Evolutionary conservation across 169 alveolate species (phyloP).

Genomic region (Miamiensis avidus): DNA sequence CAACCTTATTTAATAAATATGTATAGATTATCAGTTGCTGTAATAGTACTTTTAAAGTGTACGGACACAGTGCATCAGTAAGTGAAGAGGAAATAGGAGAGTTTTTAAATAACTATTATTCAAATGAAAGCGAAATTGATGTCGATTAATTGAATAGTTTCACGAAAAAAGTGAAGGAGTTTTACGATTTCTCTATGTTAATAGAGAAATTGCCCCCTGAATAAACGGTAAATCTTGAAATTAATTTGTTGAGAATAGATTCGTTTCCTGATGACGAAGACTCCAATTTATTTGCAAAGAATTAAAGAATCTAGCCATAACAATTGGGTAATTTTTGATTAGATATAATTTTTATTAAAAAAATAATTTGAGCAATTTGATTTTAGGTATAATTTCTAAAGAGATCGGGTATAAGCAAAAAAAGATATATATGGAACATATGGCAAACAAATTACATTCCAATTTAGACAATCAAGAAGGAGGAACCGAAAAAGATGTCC

Average conservation of each 20-base stretch:
- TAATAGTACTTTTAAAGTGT: neutral
- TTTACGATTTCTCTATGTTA: neutral
- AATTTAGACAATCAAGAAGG: neutral
- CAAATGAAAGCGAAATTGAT: slow-evolving; percentile 18
- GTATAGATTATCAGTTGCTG: neutral
- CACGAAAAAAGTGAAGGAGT: slow-evolving; percentile 11
- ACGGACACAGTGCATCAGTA: neutral
- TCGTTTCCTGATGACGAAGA: neutral
- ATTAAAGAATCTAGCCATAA: neutral
- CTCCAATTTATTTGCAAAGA: neutral
- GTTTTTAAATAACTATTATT: slow-evolving; percentile 23
- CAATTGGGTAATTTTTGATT: neutral
- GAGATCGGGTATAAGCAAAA: neutral
- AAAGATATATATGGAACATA: neutral
- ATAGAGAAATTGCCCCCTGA: slow-evolving; percentile 18
- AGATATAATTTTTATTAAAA: too few species aligned
- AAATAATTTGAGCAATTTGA: too few species aligned
- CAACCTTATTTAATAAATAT: too few species aligned
- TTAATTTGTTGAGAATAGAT: neutral
- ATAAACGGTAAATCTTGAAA: neutral
- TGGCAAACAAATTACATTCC: neutral
- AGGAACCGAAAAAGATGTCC: slow-evolving; percentile 29
- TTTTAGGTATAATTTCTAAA: neutral
- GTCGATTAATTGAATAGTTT: neutral
- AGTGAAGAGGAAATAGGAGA: slow-evolving; percentile 22